Base-by-base conservation (phyloP, 2,329 filamentous ascomycete species). In the Tolypocladium paradoxum region DNA sequence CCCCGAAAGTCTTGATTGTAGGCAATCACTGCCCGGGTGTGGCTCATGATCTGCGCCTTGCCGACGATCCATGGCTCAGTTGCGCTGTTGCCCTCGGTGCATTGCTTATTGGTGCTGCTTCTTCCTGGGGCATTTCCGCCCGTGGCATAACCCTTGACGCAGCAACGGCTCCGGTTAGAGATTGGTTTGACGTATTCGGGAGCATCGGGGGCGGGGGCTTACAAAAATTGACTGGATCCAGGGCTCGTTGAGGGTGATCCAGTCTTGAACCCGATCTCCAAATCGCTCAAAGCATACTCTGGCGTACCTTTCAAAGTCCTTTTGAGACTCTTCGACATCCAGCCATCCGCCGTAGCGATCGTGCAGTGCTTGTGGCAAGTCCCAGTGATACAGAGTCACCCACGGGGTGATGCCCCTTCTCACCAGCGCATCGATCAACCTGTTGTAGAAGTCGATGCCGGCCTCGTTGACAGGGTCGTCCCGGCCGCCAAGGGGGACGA, bases 381-480 rank as follows among this genome's bases (percentile, higher is more conserved):
- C 82, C 82, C 82, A 85, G 63, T 86, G 83, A 60, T 79, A 84
- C 1, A 87, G 70, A 0, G 83, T 86, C 38, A 84, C 71, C 64
- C 83, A 75, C 0, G 83, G 82, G 34, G 73, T 74, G 56, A 86
- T 84, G 24, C 76, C 79, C 12, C 77, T 74, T 3, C 69, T 74
- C 20, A 76, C 62, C 16, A 85, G 71, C 50, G 79, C 76, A 56
- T 85, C 78, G 27, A 84, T 77, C 35, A 86, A 72, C 38, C 76
- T 73, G 59, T 77, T 69, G 64, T 86, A 86, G 62, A 81, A 79
- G 31, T 75, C 70, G 12, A 86, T 61, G 1, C 82, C 83, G 48
- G 77, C 74, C 59, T 83, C 73, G 62, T 85, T 86, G 60, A 85
- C 60, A 1, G 81, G 76, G 58, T 85, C 82, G 47, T 82, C 70